These are phyloP conservation scores for Syncephalastrum contaminatum DNA, from an alignment of 371 early-diverging fungal genomes.

Conservation along the genomic window DNA sequence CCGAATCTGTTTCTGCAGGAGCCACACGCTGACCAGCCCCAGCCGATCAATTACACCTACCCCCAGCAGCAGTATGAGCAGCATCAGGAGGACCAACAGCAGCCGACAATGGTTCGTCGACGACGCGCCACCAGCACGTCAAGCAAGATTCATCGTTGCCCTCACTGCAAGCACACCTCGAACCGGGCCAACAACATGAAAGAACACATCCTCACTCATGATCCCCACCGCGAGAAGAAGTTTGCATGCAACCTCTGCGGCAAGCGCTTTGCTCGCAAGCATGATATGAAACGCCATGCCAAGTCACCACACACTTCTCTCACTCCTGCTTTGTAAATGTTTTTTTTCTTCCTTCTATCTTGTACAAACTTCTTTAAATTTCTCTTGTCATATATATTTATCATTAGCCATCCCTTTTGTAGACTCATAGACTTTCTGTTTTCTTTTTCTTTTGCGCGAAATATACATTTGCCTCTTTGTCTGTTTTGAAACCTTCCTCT, in stretches of 20 bases:
- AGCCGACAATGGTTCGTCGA: constrained; percentile 2
- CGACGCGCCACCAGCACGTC: neutral
- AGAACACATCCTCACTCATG: constrained; percentile 29
- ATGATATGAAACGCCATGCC: constrained; percentile 62
- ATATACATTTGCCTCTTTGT: too few species aligned
- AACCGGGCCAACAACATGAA: constrained; percentile 34
- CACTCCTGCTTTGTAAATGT: neutral
- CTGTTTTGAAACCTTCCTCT: too few species aligned
- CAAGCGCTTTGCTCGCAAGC: constrained; percentile 60
- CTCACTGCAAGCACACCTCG: constrained; percentile 22
- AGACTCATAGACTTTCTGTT: too few species aligned
- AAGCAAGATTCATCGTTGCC: constrained; percentile 17
- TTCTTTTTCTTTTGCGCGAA: too few species aligned
- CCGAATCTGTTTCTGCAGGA: constrained; percentile 1
- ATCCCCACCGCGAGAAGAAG: constrained; percentile 31
- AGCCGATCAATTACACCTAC: neutral
- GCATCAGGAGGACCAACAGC: neutral
- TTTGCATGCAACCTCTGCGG: constrained; percentile 38
- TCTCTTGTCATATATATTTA: constrained; percentile 4
- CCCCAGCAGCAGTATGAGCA: neutral
- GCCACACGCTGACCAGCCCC: constrained; percentile 4
- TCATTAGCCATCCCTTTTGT: too few species aligned
- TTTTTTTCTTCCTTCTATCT: constrained; percentile 6
- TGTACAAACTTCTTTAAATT: constrained; percentile 9
- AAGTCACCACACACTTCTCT: constrained; percentile 16